Base-by-base conservation (phyloP, 495 filamentous ascomycete genomes). In the Niebla homalea region DNA sequence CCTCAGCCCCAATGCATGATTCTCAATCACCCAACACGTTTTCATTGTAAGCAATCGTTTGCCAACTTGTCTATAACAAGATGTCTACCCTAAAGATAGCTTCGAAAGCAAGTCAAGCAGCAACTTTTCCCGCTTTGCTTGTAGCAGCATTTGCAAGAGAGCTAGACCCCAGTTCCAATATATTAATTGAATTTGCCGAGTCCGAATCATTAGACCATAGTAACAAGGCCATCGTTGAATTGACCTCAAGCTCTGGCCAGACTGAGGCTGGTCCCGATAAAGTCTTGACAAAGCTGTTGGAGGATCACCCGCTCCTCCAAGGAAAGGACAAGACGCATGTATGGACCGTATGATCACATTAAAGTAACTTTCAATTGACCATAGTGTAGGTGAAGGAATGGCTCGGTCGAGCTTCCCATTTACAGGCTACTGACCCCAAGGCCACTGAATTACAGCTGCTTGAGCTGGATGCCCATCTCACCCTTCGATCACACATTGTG, bases 401-500 rank as follows among this genome's bases (percentile, higher is more conserved):
- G 79, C 61, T 80, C 26, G 67, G 66, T 26, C 70, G 77, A 36
- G 60, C 76, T 18, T 57, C 67, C 3, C 53, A 60, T 15, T 62
- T 90, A 44, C 68, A 74, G 46, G 71, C 75, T 5, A 63, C 75
- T 22, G 85, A 93, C 60, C 89, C 87, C 69, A 89, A 89, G 63
- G 67, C 77, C 15, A 77, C 93, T 48, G 87, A 93, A 60, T 75
- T 76, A n/a, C 68, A 74, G 41, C 74, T 94, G 36, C 71, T 78
- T 56, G 79, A 82, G 52, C 79, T 98, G 40, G 86, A 96, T 64
- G 81, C 83, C 60, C 84, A 95, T 64, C 75, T 98, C 39, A 81
- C 81, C 14, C 78, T 96, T 15, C 83, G 92, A 53, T 85, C 87
- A 2, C 88, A 90, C 64, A 71, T 96, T 52, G 80, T 85, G 26